Base-by-base conservation (phyloP, 495 filamentous ascomycete genomes). In the Lepraria neglecta region DNA sequence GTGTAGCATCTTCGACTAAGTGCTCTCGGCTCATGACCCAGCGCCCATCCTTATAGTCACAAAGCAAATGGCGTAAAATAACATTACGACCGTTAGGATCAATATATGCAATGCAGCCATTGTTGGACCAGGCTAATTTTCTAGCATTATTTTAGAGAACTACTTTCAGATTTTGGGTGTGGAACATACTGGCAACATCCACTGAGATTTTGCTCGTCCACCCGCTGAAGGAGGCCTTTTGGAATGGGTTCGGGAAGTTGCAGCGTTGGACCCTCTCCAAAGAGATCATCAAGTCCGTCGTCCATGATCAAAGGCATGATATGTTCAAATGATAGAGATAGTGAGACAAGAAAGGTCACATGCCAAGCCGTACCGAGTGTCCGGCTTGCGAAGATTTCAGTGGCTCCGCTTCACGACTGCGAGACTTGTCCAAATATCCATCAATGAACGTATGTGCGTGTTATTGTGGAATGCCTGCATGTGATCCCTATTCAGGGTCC, bases 21-120 rank as follows among this genome's bases (percentile, higher is more conserved):
- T 71, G 77, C 56, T 78, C 80, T 57, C 88, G 82, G 65, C 87
- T 90, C 42, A 97, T 75, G n/a, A 74, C 76, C 89, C 91, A 97
- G 61, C 78, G 78, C 0, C 88, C 89, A 74, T 87, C 82, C 15
- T 85, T 78, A 1, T 85, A 80, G 61, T 83, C 79, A 64, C 86
- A 87, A 30, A 81, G 78, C 10, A 97, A 77, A 71, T 88, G 84
- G 53, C 86, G 82, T 14, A 95, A 75, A 62, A 85, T 82, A 35
- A 97, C 76, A 6, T 76, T 77, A 27, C 78, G 78, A 27, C 87
- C 86, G 71, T 89, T 83, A n/a, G 80, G 72, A 27, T 85, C 81
- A 66, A 97, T 87, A 59, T 85, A 85, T 33, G 92, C 92, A 70
- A 97, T 88, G 67, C 85, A 90, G 59, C 94, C 94, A 68, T 84